Conservation (phyloP, 805 yeast species). For the Cyberlindnera samutprakarnensis region DNA sequence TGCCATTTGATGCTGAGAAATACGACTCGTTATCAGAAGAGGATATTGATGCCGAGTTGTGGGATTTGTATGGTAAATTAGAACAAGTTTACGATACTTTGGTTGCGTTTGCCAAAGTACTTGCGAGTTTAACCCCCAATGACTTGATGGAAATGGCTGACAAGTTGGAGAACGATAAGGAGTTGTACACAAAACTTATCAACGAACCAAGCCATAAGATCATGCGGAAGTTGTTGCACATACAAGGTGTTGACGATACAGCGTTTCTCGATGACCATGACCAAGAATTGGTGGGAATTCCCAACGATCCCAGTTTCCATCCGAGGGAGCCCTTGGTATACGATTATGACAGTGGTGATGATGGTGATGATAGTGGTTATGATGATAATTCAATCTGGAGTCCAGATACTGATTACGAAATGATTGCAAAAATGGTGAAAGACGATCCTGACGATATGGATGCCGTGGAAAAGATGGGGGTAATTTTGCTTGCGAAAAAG, state of each 20-base stretch:
- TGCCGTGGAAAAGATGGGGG: slow-evolving; percentile 9
- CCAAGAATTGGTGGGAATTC: neutral
- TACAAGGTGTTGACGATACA: no score
- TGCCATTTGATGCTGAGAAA: slow-evolving; percentile 5
- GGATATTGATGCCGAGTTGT: slow-evolving; percentile 8
- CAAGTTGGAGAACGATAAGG: slow-evolving; percentile 1
- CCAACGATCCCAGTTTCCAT: neutral
- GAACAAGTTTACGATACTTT: slow-evolving; percentile 10
- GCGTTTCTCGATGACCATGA: slow-evolving; percentile 1
- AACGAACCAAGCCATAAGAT: slow-evolving; percentile 4
- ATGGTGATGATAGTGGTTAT: no score
- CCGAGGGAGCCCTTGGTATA: no score
- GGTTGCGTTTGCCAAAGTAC: slow-evolving; percentile 9
- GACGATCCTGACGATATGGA: slow-evolving; percentile 7
- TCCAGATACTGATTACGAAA: slow-evolving; percentile 7
- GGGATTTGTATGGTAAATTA: slow-evolving; percentile 7
- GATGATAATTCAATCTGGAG: slow-evolving; percentile 3
- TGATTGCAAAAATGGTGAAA: slow-evolving; percentile 3
- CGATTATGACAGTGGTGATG: no score
- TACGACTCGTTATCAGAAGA: slow-evolving; percentile 7
- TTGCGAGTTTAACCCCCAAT: slow-evolving; percentile 9
- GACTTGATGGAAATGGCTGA: slow-evolving; percentile 14
- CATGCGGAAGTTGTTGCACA: slow-evolving; percentile 1
- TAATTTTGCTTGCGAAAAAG: slow-evolving; percentile 7
- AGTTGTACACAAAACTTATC: slow-evolving; percentile 1